phyloP scores from a whole-genome alignment of 2,329 filamentous ascomycete genomes.

The Akanthomyces lecanii region DNA sequence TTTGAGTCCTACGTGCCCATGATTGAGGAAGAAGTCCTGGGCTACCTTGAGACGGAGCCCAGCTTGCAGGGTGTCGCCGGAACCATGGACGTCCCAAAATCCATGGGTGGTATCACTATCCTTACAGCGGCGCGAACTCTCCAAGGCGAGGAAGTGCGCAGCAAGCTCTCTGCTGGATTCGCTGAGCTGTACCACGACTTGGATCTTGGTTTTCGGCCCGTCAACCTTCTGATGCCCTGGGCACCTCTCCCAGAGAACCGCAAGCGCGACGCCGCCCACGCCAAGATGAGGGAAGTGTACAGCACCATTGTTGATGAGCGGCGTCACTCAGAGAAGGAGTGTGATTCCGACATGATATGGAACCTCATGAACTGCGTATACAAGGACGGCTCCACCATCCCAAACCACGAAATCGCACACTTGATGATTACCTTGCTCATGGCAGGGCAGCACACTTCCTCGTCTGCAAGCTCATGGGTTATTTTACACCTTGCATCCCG shows the following conservation, averaged over 20 bases:
- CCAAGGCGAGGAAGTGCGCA: conserved; percentile 71
- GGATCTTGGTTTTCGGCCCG: conserved; percentile 67
- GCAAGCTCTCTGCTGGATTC: conserved; percentile 66
- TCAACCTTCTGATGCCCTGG: conserved; percentile 82
- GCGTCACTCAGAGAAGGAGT: conserved; percentile 41
- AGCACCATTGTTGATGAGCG: conserved; percentile 65
- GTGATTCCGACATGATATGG: conserved; percentile 64
- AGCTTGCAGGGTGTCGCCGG: conserved; percentile 58
- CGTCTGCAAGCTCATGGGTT: conserved; percentile 74
- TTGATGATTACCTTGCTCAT: conserved; percentile 86
- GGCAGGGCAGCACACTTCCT: conserved; percentile 79
- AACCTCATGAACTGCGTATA: conserved; percentile 74
- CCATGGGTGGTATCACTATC: conserved; percentile 73
- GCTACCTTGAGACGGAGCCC: conserved; percentile 56
- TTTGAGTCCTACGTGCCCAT: conserved; percentile 64
- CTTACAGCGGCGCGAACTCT: conserved; percentile 75
- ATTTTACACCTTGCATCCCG: conserved; percentile 67
- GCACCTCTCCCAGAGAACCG: conserved; percentile 72
- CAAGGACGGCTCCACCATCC: conserved; percentile 65
- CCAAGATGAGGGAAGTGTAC: conserved; percentile 67
- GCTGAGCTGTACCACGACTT: conserved; percentile 76
- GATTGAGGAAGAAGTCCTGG: conserved; percentile 64
- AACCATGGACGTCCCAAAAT: conserved; percentile 57
- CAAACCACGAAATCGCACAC: conserved; percentile 73
- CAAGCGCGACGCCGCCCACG: conserved; percentile 65